phyloP scores from a whole-genome alignment of 352 stramenopile species.

The Globisporangium acanthophoron region DNA sequence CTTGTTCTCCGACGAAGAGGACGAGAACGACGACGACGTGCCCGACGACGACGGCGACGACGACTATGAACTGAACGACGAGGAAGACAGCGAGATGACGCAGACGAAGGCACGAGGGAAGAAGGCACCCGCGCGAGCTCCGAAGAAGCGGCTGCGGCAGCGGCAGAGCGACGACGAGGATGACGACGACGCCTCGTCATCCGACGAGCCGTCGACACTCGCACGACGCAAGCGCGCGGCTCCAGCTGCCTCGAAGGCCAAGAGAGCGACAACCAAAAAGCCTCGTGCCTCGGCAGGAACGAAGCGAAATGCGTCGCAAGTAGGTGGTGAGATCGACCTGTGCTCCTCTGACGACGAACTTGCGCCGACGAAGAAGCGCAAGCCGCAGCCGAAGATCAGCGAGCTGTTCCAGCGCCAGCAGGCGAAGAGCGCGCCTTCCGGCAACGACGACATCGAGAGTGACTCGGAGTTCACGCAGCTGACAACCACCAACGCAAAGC shows the following conservation, averaged over 20 bases:
- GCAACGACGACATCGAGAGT: conserved; percentile 60
- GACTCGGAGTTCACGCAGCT: conserved; percentile 64
- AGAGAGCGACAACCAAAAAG: conserved; percentile 9
- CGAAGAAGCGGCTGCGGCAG: conserved; percentile 42
- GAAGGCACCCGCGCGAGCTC: conserved; percentile 7
- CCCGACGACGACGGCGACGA: conserved; percentile 56
- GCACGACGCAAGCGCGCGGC: conserved; percentile 9
- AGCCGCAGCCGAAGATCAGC: conserved; percentile 55
- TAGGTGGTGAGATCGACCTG: conserved; percentile 33
- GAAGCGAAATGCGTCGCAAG: conserved; percentile 3
- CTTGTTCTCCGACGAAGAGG: conserved; percentile 41
- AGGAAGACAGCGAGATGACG: conserved; percentile 30
- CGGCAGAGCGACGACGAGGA: conserved; percentile 20
- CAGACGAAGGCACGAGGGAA: conserved; percentile 12
- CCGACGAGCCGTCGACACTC: conserved; percentile 4
- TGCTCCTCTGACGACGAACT: conserved; percentile 43
- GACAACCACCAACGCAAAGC: conserved; percentile 10
- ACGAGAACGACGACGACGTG: conserved; percentile 18
- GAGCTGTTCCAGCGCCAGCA: conserved; percentile 47
- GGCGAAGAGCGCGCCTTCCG: background rate
- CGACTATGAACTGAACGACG: conserved; percentile 42
- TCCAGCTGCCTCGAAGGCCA: conserved; percentile 6
- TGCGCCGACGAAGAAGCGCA: conserved; percentile 16
- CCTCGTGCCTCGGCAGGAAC: background rate
- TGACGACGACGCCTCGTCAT: conserved; percentile 19